phyloP scores from a whole-genome alignment of 2,329 filamentous ascomycete species.

The Drechslerella dactyloides region DNA sequence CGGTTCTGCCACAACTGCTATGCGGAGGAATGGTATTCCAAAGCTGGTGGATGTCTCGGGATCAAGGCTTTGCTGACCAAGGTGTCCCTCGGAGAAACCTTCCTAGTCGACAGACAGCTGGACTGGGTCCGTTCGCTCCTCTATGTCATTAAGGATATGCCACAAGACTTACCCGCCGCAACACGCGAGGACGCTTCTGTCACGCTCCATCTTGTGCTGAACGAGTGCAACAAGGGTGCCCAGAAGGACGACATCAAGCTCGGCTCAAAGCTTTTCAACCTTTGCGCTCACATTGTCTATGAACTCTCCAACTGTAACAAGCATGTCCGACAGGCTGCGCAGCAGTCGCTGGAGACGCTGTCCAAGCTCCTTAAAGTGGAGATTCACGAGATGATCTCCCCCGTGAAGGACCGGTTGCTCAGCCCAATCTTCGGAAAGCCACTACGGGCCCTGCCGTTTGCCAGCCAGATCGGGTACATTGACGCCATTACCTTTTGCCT shows the following conservation, averaged over 20 bases:
- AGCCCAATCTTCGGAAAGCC: conserved; percentile 94
- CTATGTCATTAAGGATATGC: conserved; percentile 98
- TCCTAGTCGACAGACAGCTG: conserved; percentile 80
- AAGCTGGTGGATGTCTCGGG: conserved; percentile 87
- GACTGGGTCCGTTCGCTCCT: conserved; percentile 91
- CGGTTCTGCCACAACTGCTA: conserved; percentile 94
- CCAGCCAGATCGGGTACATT: conserved; percentile 96
- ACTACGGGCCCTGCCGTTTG: conserved; percentile 86
- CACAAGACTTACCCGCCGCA: conserved; percentile 86
- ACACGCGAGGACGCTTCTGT: conserved; percentile 82
- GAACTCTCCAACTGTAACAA: conserved; percentile 96
- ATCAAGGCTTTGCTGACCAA: conserved; percentile 87
- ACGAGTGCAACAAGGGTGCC: conserved; percentile 76
- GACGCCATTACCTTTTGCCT: conserved; percentile 97
- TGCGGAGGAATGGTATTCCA: conserved; percentile 98
- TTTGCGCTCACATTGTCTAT: conserved; percentile 83
- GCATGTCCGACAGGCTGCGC: conserved; percentile 86
- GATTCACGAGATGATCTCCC: conserved; percentile 85
- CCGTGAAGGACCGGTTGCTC: conserved; percentile 88
- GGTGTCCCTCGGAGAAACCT: conserved; percentile 80
- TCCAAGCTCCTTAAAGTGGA: conserved; percentile 77
- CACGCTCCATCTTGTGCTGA: conserved; percentile 79
- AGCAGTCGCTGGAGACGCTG: conserved; percentile 78
- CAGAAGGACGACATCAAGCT: conserved; percentile 79
- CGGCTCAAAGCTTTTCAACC: conserved; percentile 71